Evolutionary conservation across 176 grass and related monocot species (phyloP).

Genomic region (Bothriochloa decipiens): DNA sequence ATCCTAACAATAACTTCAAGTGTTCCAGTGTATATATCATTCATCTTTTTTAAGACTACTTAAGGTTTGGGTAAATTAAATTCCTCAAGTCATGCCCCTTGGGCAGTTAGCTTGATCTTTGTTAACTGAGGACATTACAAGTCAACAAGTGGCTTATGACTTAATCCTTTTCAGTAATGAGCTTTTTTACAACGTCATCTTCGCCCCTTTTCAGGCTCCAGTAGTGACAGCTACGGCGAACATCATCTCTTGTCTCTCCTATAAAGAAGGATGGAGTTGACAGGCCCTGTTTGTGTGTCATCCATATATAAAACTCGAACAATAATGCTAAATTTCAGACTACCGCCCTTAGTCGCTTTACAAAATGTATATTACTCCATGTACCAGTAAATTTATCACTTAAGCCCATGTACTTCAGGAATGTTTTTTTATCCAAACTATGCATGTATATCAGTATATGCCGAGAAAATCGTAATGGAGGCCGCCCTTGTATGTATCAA

Average conservation of each 20-base stretch:
- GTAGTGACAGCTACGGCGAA: background rate
- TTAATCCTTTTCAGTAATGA: no score
- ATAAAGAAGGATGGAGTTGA: background rate
- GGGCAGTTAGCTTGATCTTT: background rate
- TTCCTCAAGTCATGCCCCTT: background rate
- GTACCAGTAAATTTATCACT: background rate
- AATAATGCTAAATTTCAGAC: background rate
- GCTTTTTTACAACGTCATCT: background rate
- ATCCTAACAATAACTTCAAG: background rate
- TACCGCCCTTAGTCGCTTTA: background rate
- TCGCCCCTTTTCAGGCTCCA: background rate
- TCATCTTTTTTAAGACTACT: background rate
- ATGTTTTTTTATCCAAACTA: background rate
- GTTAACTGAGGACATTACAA: background rate
- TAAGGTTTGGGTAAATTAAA: no score
- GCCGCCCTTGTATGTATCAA: background rate
- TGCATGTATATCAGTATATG: no score
- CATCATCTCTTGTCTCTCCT: background rate
- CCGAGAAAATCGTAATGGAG: background rate
- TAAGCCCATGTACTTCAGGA: background rate
- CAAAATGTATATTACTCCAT: no score
- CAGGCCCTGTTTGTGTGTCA: background rate
- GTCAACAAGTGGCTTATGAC: no score
- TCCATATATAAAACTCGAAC: background rate
- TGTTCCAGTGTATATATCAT: background rate